These are phyloP conservation scores for Pezicula carpinea DNA, from an alignment of 2,329 filamentous ascomycete species.

Conservation along the genomic window DNA sequence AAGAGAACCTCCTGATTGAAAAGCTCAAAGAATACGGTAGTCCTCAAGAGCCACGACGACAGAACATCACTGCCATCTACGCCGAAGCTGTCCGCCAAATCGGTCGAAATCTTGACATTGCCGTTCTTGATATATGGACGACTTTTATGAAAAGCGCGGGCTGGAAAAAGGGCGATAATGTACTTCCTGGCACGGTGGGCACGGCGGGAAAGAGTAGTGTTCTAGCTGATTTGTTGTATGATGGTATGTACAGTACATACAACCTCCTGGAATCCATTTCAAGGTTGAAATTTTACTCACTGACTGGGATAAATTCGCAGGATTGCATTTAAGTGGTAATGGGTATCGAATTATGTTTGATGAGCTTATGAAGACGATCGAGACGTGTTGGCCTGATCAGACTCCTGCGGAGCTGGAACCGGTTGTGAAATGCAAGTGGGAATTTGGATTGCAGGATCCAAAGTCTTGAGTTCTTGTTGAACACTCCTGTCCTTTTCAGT, in stretches of 20 bases:
- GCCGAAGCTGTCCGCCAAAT: constrained; percentile 56
- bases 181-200: constrained; percentile 11
- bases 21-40: constrained; percentile 39
- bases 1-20: constrained; percentile 57
- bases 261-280: no score
- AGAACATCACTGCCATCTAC: constrained; percentile 42
- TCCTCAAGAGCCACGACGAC: constrained; percentile 38
- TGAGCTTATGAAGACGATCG: constrained; percentile 14
- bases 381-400: constrained; percentile 18
- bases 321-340: constrained; percentile 16
- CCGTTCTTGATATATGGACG: constrained; percentile 74
- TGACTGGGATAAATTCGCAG: constrained; percentile 1
- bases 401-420: constrained; percentile 19
- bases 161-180: constrained; percentile 11
- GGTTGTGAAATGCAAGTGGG: constrained; percentile 15
- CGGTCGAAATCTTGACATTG: constrained; percentile 36
- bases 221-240: constrained; percentile 13
- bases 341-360: constrained; percentile 22
- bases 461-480: no score
- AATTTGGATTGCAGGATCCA: constrained; percentile 4
- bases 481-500: no score
- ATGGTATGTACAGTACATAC: no score
- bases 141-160: constrained; percentile 65
- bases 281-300: no score
- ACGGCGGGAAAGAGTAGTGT: constrained; percentile 12